These are phyloP conservation scores for Collariella sp. DNA, from an alignment of 495 filamentous ascomycete species.

Conservation along the genomic window DNA sequence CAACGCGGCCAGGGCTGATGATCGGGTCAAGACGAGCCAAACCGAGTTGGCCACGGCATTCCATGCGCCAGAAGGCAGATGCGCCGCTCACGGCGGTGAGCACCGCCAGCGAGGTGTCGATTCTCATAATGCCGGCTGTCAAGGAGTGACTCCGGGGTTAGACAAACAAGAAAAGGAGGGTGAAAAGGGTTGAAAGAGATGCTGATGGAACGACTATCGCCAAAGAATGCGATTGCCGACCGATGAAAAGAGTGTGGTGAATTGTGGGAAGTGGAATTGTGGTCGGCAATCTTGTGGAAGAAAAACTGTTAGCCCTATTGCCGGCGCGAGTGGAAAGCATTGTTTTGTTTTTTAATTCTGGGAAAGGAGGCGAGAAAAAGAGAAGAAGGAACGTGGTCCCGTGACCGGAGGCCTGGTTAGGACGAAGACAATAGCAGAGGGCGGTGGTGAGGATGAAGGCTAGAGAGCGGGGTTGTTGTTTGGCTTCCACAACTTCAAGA, in stretches of 20 bases:
- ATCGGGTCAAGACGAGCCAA: constrained; percentile 67
- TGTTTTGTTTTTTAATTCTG: neutral
- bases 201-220: neutral
- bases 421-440: neutral
- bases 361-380: neutral
- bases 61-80: constrained; percentile 81
- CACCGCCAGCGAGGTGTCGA: constrained; percentile 17
- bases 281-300: neutral
- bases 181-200: neutral
- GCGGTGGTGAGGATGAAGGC: neutral
- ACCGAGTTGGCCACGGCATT: constrained; percentile 59
- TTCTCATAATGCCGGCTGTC: constrained; percentile 23
- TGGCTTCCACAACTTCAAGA: neutral
- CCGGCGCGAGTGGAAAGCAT: neutral
- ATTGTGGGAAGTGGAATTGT: neutral
- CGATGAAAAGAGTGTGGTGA: neutral
- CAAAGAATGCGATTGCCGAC: neutral
- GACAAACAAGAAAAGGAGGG: neutral
- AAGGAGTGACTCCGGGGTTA: constrained; percentile 13
- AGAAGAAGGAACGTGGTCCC: neutral
- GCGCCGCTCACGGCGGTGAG: constrained; percentile 28
- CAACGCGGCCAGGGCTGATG: constrained; percentile 46
- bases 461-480: neutral
- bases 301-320: neutral
- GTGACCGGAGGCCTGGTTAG: neutral